Base-by-base conservation (phyloP, 495 filamentous ascomycete genomes). In the Trichoderma erinaceum region DNA sequence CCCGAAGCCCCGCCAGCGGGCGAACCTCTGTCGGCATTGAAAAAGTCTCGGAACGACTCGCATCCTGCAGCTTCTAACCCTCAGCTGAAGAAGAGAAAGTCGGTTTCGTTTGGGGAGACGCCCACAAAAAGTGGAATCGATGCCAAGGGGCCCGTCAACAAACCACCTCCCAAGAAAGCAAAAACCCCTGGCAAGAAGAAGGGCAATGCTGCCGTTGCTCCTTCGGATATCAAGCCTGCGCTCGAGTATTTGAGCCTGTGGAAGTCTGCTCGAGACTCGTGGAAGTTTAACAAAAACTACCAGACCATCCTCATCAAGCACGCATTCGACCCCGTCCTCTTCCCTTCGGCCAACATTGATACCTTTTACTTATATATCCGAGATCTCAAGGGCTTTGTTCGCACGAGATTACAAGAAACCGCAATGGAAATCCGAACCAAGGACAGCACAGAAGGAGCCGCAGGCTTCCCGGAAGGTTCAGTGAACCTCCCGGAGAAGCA, bases 271-370 rank as follows among this genome's bases (percentile, higher is more conserved):
- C 87, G 85, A 56, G 76, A 81, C 0, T 80, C 78, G 46, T 97
- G 93, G 93, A 97, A 96, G 77, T 97, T 97, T 80, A 93, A 93
- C 80, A 97, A 97, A 80, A 89, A 88, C 67, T 85, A 90, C 73
- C 92, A 96, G 78, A 90, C 86, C 18, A 85, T 89, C 67, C 78
- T 97, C 18, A 85, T 97, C 75, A 93, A 93, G 78, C 86, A 95
- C 74, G 76, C 91, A 27, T 91, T 93, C 72, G 87, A 90, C 68
- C 74, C 86, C 63, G 80, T 87, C 64, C 80, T 80, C 44, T 69
- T 96, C 21, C 91, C 92, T 0, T 76, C 86, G 12, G 75, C 80
- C 64, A 86, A 92, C 73, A 85, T 89, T 68, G 70, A 80, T 23
- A 81, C 86, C 12, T 85, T 96, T 32, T 81, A 88, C 68, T 75